Conservation (phyloP, 1,284 basidiomycete species). For the Malassezia sympodialis region DNA sequence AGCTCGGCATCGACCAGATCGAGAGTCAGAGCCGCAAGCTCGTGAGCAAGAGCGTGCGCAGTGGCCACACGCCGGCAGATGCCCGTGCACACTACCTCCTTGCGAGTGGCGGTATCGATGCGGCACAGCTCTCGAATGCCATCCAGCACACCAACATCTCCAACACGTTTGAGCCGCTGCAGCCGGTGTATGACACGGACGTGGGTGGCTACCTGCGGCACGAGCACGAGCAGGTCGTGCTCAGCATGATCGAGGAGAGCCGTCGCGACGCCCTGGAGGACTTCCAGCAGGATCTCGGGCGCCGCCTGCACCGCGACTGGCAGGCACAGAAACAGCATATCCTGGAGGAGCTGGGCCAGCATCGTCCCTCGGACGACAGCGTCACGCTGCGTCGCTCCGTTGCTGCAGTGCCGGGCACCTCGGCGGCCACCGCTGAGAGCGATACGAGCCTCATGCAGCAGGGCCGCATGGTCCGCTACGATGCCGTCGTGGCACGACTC, state of each 20-base stretch:
- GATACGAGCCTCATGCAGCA: constrained; percentile 28
- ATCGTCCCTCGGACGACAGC: constrained; percentile 21
- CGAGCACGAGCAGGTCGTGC: constrained; percentile 84
- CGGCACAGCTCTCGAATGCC: constrained; percentile 63
- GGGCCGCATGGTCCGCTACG: constrained; percentile 40
- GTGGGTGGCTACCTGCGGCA: constrained; percentile 71
- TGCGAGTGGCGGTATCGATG: constrained; percentile 80
- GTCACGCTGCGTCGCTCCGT: constrained; percentile 10
- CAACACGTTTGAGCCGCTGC: constrained; percentile 75
- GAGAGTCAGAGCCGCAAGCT: constrained; percentile 59
- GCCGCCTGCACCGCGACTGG: constrained; percentile 70
- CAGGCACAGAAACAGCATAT: constrained; percentile 76
- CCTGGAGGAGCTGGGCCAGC: constrained; percentile 71
- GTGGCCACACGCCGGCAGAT: constrained; percentile 51
- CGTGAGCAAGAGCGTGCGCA: constrained; percentile 32
- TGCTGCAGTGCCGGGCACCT: neutral
- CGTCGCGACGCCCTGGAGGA: constrained; percentile 72
- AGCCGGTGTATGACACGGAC: constrained; percentile 80
- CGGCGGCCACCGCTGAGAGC: constrained; percentile 8
- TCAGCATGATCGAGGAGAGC: constrained; percentile 83
- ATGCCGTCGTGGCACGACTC: constrained; percentile 34
- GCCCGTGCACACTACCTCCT: constrained; percentile 54
- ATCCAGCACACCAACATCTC: constrained; percentile 71
- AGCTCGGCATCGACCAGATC: constrained; percentile 80
- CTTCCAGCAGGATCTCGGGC: constrained; percentile 70